Base-by-base conservation (phyloP, 345 rosid genomes). In the Arabidopsis thaliana region DNA sequence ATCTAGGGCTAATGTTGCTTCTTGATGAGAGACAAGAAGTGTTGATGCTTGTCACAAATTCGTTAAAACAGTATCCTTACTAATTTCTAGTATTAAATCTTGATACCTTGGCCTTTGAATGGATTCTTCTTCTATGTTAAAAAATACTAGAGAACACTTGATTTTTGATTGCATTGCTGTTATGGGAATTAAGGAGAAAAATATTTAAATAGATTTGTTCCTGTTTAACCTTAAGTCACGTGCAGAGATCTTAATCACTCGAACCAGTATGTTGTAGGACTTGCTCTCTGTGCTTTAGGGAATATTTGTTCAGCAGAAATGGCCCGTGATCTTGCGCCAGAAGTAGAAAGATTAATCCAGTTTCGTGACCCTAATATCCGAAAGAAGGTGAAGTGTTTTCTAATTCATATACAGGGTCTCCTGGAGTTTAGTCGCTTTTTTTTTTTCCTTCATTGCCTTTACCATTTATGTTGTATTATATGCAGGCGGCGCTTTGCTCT, bases 1-100 rank as follows among this genome's bases (percentile, higher is more conserved):
- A 96, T 80, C 98, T 96, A 65, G 98, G 97, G 51, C 86, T 96
- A 24, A 96, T 96, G 99, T 80, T 96, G 84, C 93, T 96, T 82
- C 99, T 95, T 71, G 99, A 95, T 76, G 99, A 95, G 84, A 90
- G 99, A 83, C 99, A 95, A 80, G 99, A 95, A 87, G 99, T 95
- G 69, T 79, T 95, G 51, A 95, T 95, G 99, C 80, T 95, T 82
- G 99, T 95, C 85, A 95, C 99, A 11, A 95, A 95, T 86, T 96
- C 99, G 16, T 83, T 96, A 71, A 93, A 96, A 81, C 99, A 96
- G 99, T 96, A 96, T 96, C 99, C 98, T 72, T 41, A 68, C 51
- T 40, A 11, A 11, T 8, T 36, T 8, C 69, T 61, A 30, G 40
- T 63, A 37, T 64, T 66, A 30, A 9, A 50, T 60, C 33, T 45